Base-by-base conservation (phyloP, 441 rosid genomes). In the Arabidopsis hybrid region DNA sequence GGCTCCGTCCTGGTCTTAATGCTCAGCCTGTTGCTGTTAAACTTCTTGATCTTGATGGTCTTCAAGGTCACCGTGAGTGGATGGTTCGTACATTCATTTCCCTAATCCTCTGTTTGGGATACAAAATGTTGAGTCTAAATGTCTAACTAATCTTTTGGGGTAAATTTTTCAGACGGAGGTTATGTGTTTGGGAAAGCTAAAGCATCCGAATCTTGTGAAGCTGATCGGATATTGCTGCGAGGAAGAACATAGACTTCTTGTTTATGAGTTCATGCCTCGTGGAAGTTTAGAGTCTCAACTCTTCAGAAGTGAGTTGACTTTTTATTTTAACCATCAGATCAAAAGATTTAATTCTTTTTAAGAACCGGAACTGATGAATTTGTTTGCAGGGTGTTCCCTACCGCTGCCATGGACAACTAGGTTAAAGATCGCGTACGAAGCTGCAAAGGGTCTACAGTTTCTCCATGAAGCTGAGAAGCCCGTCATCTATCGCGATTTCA, bases 1-100 rank as follows among this genome's bases (percentile, higher is more conserved):
- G 79, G 74, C 83, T 86, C 18, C 76, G 89, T 65, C 87, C 80
- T n/a, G 86, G 90, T 45, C 80, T 88, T 66, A 76, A 81, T 38
- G 83, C 90, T 14, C 90, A 82, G 70, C 81, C 90, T 1, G 93
- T 88, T 0, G 91, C 90, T 4, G 91, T 86, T 39, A 86, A 88
- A 77, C 65, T 70, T 11, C 71, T 88, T 67, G 89, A 88, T 65
- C 82, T 81, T 51, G 88, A 83, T 11, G 90, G 92, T 11, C 66
- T 77, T 68, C 92, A 88, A 74, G 92, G 92, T 38, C 92, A 88
- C 51, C 82, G 57, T 36, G 92, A 88, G 60, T 88, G 92, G 90
- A 69, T 88, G 92, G 92, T 64, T 12, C 40, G 68, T 64, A 29
- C 7, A 21, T 26, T 26, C 39, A 62, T 62, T 29, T 43, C 21